Base-by-base conservation (phyloP, 306 rosid species). In the Carpinus fangiana region DNA sequence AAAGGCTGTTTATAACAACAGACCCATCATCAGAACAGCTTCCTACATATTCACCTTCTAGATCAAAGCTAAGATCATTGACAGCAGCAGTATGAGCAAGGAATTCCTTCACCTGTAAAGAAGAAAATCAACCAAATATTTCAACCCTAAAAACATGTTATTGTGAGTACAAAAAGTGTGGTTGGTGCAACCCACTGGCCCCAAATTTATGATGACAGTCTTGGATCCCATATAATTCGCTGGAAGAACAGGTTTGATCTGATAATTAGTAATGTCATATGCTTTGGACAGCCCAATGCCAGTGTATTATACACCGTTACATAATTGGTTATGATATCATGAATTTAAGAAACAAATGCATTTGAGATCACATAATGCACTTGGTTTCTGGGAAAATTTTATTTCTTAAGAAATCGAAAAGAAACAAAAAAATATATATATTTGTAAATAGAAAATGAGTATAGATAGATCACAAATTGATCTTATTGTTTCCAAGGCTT, bases 1-100 rank as follows among this genome's bases (percentile, higher is more conserved):
- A 95, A 67, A 95, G 93, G 76, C 98, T 87, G 87, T 87, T 91
- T 86, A 95, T 84, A 66, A 90, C 93, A 66, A 95, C 94, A 0
- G 91, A 81, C 61, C 98, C 99, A 59, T 95, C 99, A 78, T 93
- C 99, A 47, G 99, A 91, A 85, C 98, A 91, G 84, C 98, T 95
- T 85, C 97, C 99, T 53, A 95, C 83, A 83, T 84, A 91, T 83
- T 95, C 99, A 79, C 99, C 99, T 68, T 89, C 96, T 74, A 74
- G 45, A 78, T 95, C 99, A 84, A 95, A 93, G 90, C 96, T 89
- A 73, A 95, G 97, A 83, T 91, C 94, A 48, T 93, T 95, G 74
- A 95, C 99, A 68, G 85, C 91, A 73, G 98, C 90, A 77, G 90
- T 89, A 84, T 95, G 99, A 57, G 94, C 91, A 34, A 81, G 56